A percentile compares a stretch with the other conserved stretches of the same genome.
These are phyloP conservation scores for Tritrichomonas musculus DNA, from an alignment of 208 protist genomes.

Conservation along the genomic window DNA sequence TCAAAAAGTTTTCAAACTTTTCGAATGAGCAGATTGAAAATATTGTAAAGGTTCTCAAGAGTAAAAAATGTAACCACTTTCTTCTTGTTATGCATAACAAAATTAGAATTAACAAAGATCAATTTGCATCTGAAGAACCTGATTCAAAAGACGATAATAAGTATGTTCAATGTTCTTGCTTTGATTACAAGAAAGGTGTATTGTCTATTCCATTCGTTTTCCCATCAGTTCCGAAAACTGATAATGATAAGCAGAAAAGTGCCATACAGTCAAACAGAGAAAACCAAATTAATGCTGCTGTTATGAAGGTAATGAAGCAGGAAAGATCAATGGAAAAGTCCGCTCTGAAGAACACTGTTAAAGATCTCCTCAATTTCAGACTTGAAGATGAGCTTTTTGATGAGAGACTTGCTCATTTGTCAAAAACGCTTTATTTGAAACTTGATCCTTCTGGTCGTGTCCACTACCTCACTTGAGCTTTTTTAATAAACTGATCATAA, in stretches of 20 bases:
- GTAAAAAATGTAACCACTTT: not conserved
- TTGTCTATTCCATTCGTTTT: not conserved
- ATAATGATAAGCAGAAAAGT: not conserved
- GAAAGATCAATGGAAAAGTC: not conserved
- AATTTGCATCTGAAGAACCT: not conserved
- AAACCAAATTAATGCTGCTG: not conserved
- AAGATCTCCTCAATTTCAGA: not conserved
- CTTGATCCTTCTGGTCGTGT: slow-evolving; percentile 13
- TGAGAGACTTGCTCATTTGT: not conserved
- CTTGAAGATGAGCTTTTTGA: slow-evolving; percentile 15
- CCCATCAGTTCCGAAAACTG: not conserved
- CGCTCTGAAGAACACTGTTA: not conserved
- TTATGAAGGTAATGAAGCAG: not conserved
- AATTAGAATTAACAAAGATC: not conserved
- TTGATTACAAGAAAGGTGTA: not conserved
- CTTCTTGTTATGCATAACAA: not conserved
- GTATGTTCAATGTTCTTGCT: too few relatives aligned
- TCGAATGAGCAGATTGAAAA: not conserved
- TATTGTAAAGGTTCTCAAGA: not conserved
- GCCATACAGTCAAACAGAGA: not conserved
- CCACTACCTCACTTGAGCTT: not conserved
- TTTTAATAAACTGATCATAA: too few relatives aligned
- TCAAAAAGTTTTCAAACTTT: not conserved
- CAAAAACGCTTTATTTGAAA: not conserved
- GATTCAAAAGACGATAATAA: not conserved